Evolutionary conservation across 129 eudicot genomes (phyloP), one percentile per base, ranked within the genome.

Genomic region (Oenanthe sinensis): DNA sequence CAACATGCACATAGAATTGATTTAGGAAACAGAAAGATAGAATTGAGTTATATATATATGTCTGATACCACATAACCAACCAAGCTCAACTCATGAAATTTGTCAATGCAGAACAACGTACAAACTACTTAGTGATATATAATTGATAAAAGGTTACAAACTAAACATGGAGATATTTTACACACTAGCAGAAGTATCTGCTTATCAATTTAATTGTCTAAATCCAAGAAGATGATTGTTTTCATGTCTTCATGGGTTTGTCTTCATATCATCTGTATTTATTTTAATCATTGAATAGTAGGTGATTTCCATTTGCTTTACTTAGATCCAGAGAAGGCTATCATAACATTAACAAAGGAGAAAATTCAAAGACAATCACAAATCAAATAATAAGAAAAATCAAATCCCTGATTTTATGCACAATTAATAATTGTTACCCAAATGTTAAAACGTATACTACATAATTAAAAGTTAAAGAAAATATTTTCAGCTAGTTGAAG

Each of bases 181-280:
- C 16, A 28, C 43, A 45, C 43, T 42, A 30, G 43, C 16, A 46
- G 52, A 77, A 45, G 16, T 60, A 11, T 79, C 44, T 20, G 52
- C 88, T 82, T 78, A 95, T 97, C 99, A 95, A 87, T 95, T 95
- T 75, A 95, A 83, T 37, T 76, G 87, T 86, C 96, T 87, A 80
- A 95, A 95, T 45, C 99, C 99, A 0, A 97, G 99, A 14, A 95
- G 97, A 11, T 79, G 92, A 72, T 86, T 91, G 72, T 95, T 94
- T 86, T 95, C 99, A 43, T 89, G 89, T 50, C n/a, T n/a, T n/a
- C n/a, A n/a, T n/a, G n/a, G n/a, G 85, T 84, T 82, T 82, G 89
- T 75, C 92, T 88, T 26, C 97, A 95, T 91, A n/a, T 49, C 97
- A 95, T 82, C 77, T 90, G 92, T 95, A 95, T 75, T 95, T 95